Evolutionary conservation across 1,284 basidiomycete genomes (phyloP).

Genomic region (Malassezia brasiliensis): DNA sequence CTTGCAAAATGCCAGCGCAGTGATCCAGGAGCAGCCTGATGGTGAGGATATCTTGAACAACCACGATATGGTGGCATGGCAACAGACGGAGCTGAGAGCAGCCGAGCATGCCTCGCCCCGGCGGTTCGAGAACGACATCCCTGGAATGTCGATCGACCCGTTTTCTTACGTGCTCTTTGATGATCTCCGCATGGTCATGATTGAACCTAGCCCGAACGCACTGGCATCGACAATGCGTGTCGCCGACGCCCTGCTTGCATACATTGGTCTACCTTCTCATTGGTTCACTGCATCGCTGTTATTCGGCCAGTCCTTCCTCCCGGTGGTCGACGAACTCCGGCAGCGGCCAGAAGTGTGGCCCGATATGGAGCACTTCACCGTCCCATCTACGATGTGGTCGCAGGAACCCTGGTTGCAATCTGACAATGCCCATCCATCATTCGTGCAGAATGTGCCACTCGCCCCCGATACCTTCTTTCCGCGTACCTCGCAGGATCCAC

Average conservation of each 20-base stretch:
- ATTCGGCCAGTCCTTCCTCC: not conserved
- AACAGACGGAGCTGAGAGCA: not conserved
- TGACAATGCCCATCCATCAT: not conserved
- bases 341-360: not conserved
- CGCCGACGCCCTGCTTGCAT: not conserved
- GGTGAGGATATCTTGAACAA: not conserved
- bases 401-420: not conserved
- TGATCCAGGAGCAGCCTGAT: not conserved
- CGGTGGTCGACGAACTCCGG: not conserved
- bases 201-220: not conserved
- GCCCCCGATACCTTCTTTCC: conserved; percentile 4
- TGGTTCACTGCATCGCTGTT: not conserved
- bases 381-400: not conserved
- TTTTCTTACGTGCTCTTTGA: conserved; percentile 5
- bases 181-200: not conserved
- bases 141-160: not conserved
- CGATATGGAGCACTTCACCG: not conserved
- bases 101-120: not conserved
- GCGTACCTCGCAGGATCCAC: not conserved
- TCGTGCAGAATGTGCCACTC: not conserved
- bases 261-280: not conserved
- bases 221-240: not conserved
- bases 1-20: not conserved
- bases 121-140: no score
- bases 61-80: not conserved